Base-by-base conservation (phyloP, 768 basidiomycete genomes). In the Suillus plorans region DNA sequence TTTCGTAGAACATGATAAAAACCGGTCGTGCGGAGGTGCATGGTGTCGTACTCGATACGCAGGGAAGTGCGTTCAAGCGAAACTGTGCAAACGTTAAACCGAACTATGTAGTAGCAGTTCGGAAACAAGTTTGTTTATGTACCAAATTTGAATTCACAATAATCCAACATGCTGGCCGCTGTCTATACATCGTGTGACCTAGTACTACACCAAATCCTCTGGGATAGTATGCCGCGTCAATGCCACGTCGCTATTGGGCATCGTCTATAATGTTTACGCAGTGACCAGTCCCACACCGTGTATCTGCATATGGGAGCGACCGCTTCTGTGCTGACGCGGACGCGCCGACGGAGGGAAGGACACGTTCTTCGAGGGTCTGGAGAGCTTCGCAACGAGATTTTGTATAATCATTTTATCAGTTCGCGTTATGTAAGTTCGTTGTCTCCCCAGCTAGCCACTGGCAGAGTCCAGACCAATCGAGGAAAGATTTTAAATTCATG, bases 1-100 rank as follows among this genome's bases (percentile, higher is more conserved):
- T 63, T 69, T 25, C 64, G 66, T 36, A 74, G 63, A 42, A 52
- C 60, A 64, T 69, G 71, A 36, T 64, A 70, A 49, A 73, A 41
- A 31, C 61, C 65, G 59, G 64, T 63, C 61, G 62, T 64, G 58
- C 60, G 62, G 34, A 75, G 31, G 12, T 66, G 62, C 22, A 68
- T 69, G 52, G 67, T 66, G 5, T 31, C 31, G 31, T 73, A 39
- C 50, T 67, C 63, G 31, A 42, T 37, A 9, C 39, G 9, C 31
- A 55, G 10, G 18, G 18, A 55, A 34, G 31, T n/a, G 20, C 5
- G 31, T 34, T 55, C 31, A 20, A 55, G 31, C 7, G 31, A 12
- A 53, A 53, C 4, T 53, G 18, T 53, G 10, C 36, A 22, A 41
- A 58, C 37, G 57, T 41, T 25, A 22, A 58, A 58, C 57, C 39